Conservation (phyloP, 495 filamentous ascomycete genomes). For the Talaromyces proteolyticus region DNA sequence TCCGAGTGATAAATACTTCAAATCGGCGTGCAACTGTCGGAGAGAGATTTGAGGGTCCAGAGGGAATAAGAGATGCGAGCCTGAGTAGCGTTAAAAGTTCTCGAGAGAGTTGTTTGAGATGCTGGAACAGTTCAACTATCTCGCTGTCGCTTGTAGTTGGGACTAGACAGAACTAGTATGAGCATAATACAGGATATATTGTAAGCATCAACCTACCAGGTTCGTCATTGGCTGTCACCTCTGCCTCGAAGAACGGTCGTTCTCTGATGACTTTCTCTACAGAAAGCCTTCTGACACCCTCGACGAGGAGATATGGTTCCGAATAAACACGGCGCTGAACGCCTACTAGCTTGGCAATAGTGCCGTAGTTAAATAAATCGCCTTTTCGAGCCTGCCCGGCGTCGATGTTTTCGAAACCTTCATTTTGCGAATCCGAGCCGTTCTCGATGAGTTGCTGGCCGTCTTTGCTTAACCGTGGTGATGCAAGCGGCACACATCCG, state of each 20-base stretch:
- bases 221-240: constrained; percentile 58
- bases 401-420: constrained; percentile 40
- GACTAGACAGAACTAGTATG: constrained; percentile 12
- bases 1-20: constrained; percentile 75
- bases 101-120: constrained; percentile 73
- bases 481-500: constrained; percentile 75
- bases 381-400: constrained; percentile 57
- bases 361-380: constrained; percentile 71
- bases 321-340: constrained; percentile 74
- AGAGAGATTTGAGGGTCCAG: constrained; percentile 56
- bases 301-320: constrained; percentile 76
- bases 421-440: constrained; percentile 28
- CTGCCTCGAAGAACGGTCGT: constrained; percentile 79
- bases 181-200: background rate
- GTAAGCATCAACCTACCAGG: constrained; percentile 34
- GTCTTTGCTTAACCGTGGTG: constrained; percentile 58
- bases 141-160: constrained; percentile 47
- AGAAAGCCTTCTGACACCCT: constrained; percentile 73
- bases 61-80: constrained; percentile 69
- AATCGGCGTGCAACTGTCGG: constrained; percentile 79
- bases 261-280: constrained; percentile 71
- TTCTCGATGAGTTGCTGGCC: constrained; percentile 65
- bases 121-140: constrained; percentile 63
- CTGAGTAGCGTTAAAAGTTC: constrained; percentile 77
- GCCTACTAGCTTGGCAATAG: constrained; percentile 74